A percentile compares a stretch with the other conserved stretches of the same genome.
These are phyloP conservation scores for Leccinum variicolor DNA, from an alignment of 768 basidiomycete genomes.

Conservation along the genomic window DNA sequence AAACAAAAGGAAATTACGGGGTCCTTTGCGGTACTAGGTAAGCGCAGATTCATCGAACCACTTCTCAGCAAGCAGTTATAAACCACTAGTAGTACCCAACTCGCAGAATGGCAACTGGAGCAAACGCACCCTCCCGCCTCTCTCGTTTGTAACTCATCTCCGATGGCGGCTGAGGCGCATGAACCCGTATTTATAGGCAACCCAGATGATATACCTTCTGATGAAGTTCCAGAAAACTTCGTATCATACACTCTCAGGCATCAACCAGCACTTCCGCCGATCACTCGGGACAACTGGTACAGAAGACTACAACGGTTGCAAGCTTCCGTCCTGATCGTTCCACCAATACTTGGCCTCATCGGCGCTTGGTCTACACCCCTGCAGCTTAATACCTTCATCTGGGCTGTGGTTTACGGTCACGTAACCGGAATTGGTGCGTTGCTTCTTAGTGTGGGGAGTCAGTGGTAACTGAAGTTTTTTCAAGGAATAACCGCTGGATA, in stretches of 20 bases:
- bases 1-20: too few relatives aligned
- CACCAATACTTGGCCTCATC: constrained; percentile 3
- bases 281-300: constrained; percentile 15
- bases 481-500: constrained; percentile 84
- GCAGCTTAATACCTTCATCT: not conserved
- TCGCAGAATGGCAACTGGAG: too few relatives aligned
- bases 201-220: constrained; percentile 4
- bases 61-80: too few relatives aligned
- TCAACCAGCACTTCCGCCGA: constrained; percentile 3
- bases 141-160: not conserved
- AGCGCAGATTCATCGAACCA: too few relatives aligned
- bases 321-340: constrained; percentile 3
- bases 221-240: constrained; percentile 4
- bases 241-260: constrained; percentile 9
- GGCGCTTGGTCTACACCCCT: constrained; percentile 4
- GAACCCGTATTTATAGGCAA: constrained; percentile 1
- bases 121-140: too few relatives aligned
- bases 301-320: constrained; percentile 7
- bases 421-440: constrained; percentile 71
- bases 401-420: constrained; percentile 43
- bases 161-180: not conserved
- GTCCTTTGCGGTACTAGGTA: too few relatives aligned
- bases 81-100: too few relatives aligned
- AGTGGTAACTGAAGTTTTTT: not conserved
- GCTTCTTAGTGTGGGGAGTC: not conserved